Evolutionary conservation across 73 alveolate species (phyloP), one percentile per base, ranked within the genome.

Genomic region (Symbiodinium natans): DNA sequence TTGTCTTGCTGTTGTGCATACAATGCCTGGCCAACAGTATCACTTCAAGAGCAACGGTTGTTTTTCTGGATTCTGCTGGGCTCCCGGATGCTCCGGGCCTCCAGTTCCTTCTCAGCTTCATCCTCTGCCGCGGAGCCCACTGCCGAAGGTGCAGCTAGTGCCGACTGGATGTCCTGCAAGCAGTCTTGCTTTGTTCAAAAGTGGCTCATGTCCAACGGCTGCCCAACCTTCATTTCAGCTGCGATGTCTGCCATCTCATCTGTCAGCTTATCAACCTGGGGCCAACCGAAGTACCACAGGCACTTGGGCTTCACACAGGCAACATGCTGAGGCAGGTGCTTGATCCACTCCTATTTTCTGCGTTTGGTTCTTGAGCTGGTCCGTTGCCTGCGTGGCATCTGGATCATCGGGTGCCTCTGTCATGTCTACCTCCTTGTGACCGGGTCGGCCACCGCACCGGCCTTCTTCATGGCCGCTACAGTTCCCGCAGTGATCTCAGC

Each of bases 181-280:
- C 13, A 75, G 29, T 15, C 13, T n/a, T 29, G 36, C 36, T 75
- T 0, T 75, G 40, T 34, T 7, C 6, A 68, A 68, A 68, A 68
- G 15, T n/a, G n/a, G n/a, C n/a, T n/a, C 11, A 11, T 25, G 15
- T 68, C 7, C 29, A 36, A 68, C 5, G 75, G 27, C 75, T 31
- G 27, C n/a, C 36, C 27, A 31, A 29, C 95, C 95, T 89, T 89
- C 95, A 89, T 89, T 21, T 89, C 95, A 13, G 95, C 95, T 39
- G 74, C 86, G 68, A 88, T 41, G 73, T 88, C 95, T 63, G 95
- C 95, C 36, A 89, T 89, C 34, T 89, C 95, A 40, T 89, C 95
- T 2, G 95, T 89, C 46, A 89, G 95, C 73, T 89, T 89, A 31
- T 87, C 95, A 42, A 87, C 95, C 95, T 87, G 15, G 8, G 11